Evolutionary conservation across 1,139 yeast species (phyloP).

Genomic region (Blastobotrys aristatus): DNA sequence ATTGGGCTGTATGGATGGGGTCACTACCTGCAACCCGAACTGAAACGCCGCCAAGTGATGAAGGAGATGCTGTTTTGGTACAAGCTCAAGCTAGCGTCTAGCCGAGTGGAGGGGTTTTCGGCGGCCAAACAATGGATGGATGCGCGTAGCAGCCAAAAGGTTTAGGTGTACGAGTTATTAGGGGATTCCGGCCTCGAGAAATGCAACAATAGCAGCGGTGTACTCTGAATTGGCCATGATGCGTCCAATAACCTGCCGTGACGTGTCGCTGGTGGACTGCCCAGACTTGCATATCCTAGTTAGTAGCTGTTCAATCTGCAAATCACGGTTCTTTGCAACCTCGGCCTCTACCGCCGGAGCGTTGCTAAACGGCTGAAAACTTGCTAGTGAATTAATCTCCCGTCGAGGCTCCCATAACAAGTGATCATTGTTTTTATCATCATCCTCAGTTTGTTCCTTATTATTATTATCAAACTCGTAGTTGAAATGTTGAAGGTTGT

Average conservation of each 20-base stretch:
- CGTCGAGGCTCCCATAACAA: constrained; percentile 20
- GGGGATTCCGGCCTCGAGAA: constrained; percentile 22
- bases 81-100: constrained; percentile 16
- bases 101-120: constrained; percentile 16
- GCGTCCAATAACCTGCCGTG: constrained; percentile 3
- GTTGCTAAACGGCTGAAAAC: constrained; percentile 15
- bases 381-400: constrained; percentile 19
- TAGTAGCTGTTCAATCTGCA: constrained; percentile 17
- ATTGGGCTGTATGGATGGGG: constrained; percentile 16
- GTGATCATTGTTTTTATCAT: constrained; percentile 1
- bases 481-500: constrained; percentile 9
- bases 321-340: constrained; percentile 20
- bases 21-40: constrained; percentile 10
- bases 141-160: neutral
- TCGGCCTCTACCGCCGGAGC: constrained; percentile 18
- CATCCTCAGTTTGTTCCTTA: neutral
- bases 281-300: constrained; percentile 8
- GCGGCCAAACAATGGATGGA: constrained; percentile 9
- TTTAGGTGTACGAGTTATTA: constrained; percentile 6
- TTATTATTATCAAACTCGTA: neutral
- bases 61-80: constrained; percentile 18
- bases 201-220: constrained; percentile 15
- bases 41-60: constrained; percentile 16
- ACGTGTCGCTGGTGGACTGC: neutral
- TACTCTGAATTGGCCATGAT: constrained; percentile 9